Base-by-base conservation (phyloP, 306 rosid species). In the Castanopsis chinensis region DNA sequence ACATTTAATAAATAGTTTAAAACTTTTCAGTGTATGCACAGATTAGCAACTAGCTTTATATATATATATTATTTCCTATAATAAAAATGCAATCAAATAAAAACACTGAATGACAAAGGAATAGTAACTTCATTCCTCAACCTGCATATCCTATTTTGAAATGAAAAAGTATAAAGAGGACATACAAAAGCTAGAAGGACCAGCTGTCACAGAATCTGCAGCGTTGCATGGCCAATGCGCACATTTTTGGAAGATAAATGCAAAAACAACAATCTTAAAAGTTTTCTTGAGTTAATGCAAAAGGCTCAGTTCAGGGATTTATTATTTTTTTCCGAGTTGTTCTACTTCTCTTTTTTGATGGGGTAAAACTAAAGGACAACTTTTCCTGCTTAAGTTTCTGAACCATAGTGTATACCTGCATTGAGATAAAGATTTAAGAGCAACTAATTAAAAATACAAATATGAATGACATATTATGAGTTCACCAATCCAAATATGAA, bases 361-460 rank as follows among this genome's bases (percentile, higher is more conserved):
- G 88, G 32, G 45, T 72, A 3, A 60, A 51, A 69, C 59, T 73
- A 35, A 73, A 67, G 69, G 89, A 64, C 77, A 54, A n/a, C 64
- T 41, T 79, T 77, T 82, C 86, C 90, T 79, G 89, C 94, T 87
- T 89, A 72, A 89, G 91, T 82, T 92, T 90, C 75, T 89, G 79
- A 86, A 91, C 90, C 98, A 91, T 88, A 67, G 74, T 78, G 85
- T 90, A 86, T 20, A 87, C 96, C 98, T 94, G 94, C 83, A 86
- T 19, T 71, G 75, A 71, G 41, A 59, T 67, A 64, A 67, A 61
- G 67, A 45, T 37, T 80, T 37, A 43, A 74, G 35, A 1, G 64
- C 67, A 45, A 37, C 10, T 33, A 67, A 30, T 28, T 63, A 21
- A 63, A 7, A 30, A 28, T 17, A 11, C 68, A 60, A 41, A 41